Evolutionary conservation across 331 rosid species (phyloP).

Genomic region (Quercus tomentella): DNA sequence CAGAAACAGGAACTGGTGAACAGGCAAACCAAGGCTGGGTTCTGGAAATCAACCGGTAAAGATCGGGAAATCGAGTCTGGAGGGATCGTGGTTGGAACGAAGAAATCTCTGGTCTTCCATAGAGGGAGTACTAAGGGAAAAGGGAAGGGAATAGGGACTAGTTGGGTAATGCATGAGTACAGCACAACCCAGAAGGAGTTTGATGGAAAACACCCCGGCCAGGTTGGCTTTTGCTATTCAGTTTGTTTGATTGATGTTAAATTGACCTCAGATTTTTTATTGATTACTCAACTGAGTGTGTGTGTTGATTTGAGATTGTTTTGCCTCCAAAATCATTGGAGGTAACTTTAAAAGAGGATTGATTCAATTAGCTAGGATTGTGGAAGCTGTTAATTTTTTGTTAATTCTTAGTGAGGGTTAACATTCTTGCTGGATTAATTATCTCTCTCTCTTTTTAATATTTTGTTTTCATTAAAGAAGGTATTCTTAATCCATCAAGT

Average conservation of each 20-base stretch:
- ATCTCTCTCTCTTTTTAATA: no score
- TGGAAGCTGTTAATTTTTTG: no score
- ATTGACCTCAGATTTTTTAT: no score
- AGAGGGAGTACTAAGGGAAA: conserved; percentile 87
- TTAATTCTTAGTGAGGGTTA: no score
- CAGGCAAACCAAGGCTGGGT: conserved; percentile 72
- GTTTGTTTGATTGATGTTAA: not conserved
- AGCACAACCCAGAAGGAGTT: conserved; percentile 74
- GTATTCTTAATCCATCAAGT: no score
- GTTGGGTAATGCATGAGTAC: conserved; percentile 94
- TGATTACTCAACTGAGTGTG: no score
- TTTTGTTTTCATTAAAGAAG: no score
- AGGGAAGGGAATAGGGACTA: conserved; percentile 44
- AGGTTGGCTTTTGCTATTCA: conserved; percentile 37
- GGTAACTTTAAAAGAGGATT: no score
- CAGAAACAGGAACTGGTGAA: conserved; percentile 55
- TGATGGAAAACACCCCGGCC: conserved; percentile 93
- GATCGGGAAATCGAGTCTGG: conserved; percentile 84
- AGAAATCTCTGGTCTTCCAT: conserved; percentile 86
- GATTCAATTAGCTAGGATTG: no score
- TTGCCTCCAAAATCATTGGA: no score
- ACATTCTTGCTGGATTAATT: no score
- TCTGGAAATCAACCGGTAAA: conserved; percentile 93
- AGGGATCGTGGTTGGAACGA: conserved; percentile 68
- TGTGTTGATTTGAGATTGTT: no score